Percentiles rank a stretch among this genome's conserved stretches.
Evolutionary conservation across 768 basidiomycete genomes (phyloP).

Genomic region (Mycena amicta): DNA sequence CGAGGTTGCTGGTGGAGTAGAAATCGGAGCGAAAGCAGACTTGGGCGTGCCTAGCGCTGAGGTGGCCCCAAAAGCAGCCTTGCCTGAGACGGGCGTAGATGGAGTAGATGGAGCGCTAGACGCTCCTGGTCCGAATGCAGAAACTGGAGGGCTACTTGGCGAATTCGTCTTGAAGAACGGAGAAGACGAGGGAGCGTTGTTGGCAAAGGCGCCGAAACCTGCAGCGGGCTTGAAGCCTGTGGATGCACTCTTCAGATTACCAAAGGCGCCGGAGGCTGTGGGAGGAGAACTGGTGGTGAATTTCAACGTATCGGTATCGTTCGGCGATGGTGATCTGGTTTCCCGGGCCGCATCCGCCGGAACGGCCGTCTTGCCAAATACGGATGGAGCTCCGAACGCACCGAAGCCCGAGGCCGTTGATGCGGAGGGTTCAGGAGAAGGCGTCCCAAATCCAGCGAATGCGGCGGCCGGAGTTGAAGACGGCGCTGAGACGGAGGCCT

Average conservation of each 20-base stretch:
- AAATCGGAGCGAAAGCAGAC: slow-evolving; percentile 33
- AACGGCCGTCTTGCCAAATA: no score
- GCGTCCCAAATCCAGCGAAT: not conserved
- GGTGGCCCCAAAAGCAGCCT: slow-evolving; percentile 42
- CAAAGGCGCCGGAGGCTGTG: slow-evolving; percentile 39
- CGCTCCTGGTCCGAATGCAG: slow-evolving; percentile 35
- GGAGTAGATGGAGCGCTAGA: slow-evolving; percentile 18
- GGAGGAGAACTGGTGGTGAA: slow-evolving; percentile 28
- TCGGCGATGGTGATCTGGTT: no score
- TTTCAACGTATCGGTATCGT: slow-evolving; percentile 21
- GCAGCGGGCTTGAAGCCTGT: slow-evolving; percentile 42
- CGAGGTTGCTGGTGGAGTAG: slow-evolving; percentile 31
- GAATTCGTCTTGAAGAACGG: slow-evolving; percentile 53
- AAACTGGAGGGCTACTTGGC: slow-evolving; percentile 35
- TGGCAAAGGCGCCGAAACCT: slow-evolving; percentile 47
- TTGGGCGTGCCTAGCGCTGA: slow-evolving; percentile 37
- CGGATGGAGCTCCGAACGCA: no score
- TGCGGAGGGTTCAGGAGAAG: not conserved
- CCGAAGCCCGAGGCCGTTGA: not conserved
- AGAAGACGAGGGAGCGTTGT: slow-evolving; percentile 43
- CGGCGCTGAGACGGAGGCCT: not conserved
- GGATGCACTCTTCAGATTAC: slow-evolving; percentile 38
- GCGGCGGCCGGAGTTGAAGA: slow-evolving; percentile 1
- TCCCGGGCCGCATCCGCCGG: no score
- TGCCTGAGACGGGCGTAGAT: slow-evolving; percentile 25